Percentiles rank a stretch among this genome's conserved stretches.
Conservation (phyloP, 1,284 basidiomycete species). For the Kwoniella shivajii region DNA sequence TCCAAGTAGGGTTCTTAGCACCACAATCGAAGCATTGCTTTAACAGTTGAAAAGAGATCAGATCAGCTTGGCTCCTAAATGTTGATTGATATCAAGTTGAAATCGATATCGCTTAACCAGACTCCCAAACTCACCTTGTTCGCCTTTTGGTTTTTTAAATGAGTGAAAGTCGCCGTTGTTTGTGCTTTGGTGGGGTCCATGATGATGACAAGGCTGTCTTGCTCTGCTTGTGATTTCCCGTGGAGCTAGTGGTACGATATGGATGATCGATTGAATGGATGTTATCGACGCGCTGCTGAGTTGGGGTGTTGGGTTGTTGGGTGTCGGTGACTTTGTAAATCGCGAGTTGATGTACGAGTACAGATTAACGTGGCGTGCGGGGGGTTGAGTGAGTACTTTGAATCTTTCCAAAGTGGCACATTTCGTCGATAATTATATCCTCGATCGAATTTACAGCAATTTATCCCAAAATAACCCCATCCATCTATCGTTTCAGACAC, state of each 20-base stretch:
- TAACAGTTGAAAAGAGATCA: background rate
- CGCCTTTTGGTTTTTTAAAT: constrained; percentile 75
- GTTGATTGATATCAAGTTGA: background rate
- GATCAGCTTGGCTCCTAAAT: background rate
- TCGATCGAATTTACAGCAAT: too few species aligned
- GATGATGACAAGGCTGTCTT: background rate
- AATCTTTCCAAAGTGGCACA: too few species aligned
- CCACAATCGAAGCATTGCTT: constrained; percentile 96
- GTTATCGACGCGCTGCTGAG: background rate
- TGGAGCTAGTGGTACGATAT: background rate
- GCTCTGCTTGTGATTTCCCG: background rate
- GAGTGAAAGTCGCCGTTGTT: constrained; percentile 51
- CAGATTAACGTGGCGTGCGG: too few species aligned
- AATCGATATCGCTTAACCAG: too few species aligned
- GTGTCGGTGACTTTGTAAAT: too few species aligned
- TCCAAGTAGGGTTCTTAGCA: constrained; percentile 97
- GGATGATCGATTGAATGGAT: background rate
- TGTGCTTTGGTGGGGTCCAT: constrained; percentile 56
- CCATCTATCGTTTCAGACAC: too few species aligned
- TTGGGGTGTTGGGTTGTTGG: background rate
- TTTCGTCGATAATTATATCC: too few species aligned
- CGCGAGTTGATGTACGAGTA: too few species aligned
- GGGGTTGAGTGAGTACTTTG: too few species aligned
- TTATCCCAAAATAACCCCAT: too few species aligned
- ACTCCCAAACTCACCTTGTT: constrained; percentile 70